Evolutionary conservation across 441 rosid genomes (phyloP).

Genomic region (Melastoma candidum): DNA sequence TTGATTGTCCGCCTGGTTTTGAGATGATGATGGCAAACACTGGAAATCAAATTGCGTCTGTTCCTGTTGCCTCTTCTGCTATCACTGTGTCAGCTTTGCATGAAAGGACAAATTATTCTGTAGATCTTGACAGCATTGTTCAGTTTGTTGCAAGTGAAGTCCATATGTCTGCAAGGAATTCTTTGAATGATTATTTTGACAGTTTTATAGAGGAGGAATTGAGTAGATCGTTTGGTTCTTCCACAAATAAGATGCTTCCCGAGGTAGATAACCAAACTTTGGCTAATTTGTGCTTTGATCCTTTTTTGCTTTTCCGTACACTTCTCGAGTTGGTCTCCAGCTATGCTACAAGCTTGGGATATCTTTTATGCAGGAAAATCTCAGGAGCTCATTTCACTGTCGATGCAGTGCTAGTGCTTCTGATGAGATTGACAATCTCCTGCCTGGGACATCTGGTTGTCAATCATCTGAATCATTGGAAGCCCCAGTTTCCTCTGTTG

Average conservation of each 20-base stretch:
- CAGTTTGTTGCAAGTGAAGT: slow-evolving; percentile 59
- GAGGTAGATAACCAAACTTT: slow-evolving; percentile 29
- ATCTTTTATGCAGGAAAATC: slow-evolving; percentile 33
- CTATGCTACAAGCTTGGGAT: not conserved
- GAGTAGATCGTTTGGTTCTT: slow-evolving; percentile 22
- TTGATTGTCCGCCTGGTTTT: slow-evolving; percentile 39
- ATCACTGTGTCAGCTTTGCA: slow-evolving; percentile 17
- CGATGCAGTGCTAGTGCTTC: slow-evolving; percentile 13
- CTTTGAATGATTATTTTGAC: slow-evolving; percentile 36
- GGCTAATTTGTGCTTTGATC: slow-evolving; percentile 1
- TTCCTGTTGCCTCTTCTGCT: slow-evolving; percentile 14
- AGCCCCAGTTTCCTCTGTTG: slow-evolving; percentile 20
- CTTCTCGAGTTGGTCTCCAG: not conserved
- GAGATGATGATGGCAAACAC: slow-evolving; percentile 23
- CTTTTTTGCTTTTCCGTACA: slow-evolving; percentile 1
- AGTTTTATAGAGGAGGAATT: slow-evolving; percentile 47
- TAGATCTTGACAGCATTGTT: slow-evolving; percentile 28
- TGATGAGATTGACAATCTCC: slow-evolving; percentile 20
- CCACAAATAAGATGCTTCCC: slow-evolving; percentile 22
- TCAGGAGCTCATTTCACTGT: slow-evolving; percentile 22
- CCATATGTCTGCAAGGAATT: slow-evolving; percentile 37
- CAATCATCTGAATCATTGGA: slow-evolving; percentile 24
- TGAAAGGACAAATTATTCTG: slow-evolving; percentile 19
- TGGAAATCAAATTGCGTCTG: slow-evolving; percentile 19
- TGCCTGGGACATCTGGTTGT: slow-evolving; percentile 20